Conservation (phyloP, 352 stramenopile species). For the Saprolegnia diclina region DNA sequence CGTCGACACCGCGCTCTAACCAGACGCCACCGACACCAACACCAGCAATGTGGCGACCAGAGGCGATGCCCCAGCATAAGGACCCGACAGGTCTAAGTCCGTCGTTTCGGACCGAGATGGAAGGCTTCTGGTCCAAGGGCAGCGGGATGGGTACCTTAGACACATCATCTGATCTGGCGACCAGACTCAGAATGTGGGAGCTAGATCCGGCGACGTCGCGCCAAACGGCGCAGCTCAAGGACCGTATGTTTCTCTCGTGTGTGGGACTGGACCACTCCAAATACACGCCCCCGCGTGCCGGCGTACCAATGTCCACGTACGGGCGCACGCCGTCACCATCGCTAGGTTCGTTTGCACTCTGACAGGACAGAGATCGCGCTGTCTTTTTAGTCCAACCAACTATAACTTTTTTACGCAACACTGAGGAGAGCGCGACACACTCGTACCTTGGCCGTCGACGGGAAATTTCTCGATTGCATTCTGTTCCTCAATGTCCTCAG, state of each 20-base stretch:
- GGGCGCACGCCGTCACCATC: too few species aligned
- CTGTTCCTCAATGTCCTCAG: too few species aligned
- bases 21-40: neutral
- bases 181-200: neutral
- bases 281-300: neutral
- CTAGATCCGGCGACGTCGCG: neutral
- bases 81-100: constrained; percentile 22
- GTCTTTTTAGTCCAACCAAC: too few species aligned
- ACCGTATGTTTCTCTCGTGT: constrained; percentile 25
- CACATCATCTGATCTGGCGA: neutral
- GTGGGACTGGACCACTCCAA: constrained; percentile 19
- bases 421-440: too few species aligned
- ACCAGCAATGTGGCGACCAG: neutral
- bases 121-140: constrained; percentile 21
- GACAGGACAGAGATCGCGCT: neutral
- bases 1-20: neutral
- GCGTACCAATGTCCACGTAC: neutral
- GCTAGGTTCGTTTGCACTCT: constrained; percentile 15
- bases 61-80: neutral
- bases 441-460: too few species aligned
- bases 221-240: neutral
- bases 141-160: neutral
- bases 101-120: constrained; percentile 21
- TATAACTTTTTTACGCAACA: too few species aligned
- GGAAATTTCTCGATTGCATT: too few species aligned